These are phyloP conservation scores for Pleurotus djamor DNA, from an alignment of 768 basidiomycete species.

Conservation along the genomic window DNA sequence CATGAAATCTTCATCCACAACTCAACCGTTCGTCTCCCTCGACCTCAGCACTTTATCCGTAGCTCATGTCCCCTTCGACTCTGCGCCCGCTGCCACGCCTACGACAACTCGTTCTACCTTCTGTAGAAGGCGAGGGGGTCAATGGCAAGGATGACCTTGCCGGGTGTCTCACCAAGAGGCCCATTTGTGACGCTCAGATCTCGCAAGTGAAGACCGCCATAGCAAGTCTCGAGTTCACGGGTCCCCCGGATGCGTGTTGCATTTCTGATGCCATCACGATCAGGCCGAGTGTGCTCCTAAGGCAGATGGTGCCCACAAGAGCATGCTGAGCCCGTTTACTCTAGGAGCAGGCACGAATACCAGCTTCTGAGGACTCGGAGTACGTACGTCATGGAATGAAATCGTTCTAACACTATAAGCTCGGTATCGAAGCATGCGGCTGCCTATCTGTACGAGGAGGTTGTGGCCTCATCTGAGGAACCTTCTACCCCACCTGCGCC, in stretches of 20 bases:
- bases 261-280: background rate
- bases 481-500: background rate
- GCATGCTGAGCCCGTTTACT: background rate
- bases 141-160: too few species aligned
- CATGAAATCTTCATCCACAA: too few species aligned
- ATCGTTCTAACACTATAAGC: background rate
- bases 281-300: slow-evolving; percentile 12
- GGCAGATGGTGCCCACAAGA: slow-evolving; percentile 1
- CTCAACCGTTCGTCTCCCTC: too few species aligned
- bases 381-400: background rate
- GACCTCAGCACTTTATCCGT: too few species aligned
- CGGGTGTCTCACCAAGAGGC: too few species aligned
- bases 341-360: background rate
- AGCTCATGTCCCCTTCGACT: too few species aligned
- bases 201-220: slow-evolving; percentile 8
- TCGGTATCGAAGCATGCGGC: background rate
- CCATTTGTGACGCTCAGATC: too few species aligned
- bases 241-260: too few species aligned
- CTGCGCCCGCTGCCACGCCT: too few species aligned
- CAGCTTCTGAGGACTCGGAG: background rate
- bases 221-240: too few species aligned
- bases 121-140: too few species aligned
- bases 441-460: background rate
- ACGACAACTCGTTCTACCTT: too few species aligned
- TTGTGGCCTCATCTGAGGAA: background rate